A percentile compares a stretch with the other conserved stretches of the same genome.
Conservation (phyloP, 2,329 filamentous ascomycete species). For the Colletotrichum nymphaeae region DNA sequence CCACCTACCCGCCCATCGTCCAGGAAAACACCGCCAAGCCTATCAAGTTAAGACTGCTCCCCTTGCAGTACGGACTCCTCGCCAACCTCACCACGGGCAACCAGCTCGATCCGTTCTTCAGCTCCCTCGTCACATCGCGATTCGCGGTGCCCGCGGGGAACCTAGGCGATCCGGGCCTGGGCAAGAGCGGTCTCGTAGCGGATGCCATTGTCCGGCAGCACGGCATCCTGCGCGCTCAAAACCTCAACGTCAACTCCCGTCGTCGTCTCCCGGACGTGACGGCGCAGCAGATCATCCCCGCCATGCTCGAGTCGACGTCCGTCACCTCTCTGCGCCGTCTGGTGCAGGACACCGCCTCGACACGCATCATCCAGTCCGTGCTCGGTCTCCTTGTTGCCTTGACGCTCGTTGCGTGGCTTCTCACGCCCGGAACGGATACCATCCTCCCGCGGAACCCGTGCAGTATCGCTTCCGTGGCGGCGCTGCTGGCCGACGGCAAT, state of each 20-base stretch:
- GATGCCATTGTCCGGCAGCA: conserved; percentile 50
- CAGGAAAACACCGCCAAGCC: conserved; percentile 39
- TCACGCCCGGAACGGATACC: conserved; percentile 38
- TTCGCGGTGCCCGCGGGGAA: conserved; percentile 43
- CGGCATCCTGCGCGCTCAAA: conserved; percentile 49
- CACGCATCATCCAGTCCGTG: conserved; percentile 47
- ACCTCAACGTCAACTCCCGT: conserved; percentile 41
- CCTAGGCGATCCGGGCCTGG: conserved; percentile 39
- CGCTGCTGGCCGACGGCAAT: conserved; percentile 51
- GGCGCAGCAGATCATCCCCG: conserved; percentile 22
- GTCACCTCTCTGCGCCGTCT: conserved; percentile 36
- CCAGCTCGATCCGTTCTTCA: conserved; percentile 50
- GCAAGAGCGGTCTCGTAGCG: conserved; percentile 37
- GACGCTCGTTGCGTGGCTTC: conserved; percentile 43
- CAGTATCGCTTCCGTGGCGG: conserved; percentile 50
- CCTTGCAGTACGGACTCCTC: conserved; percentile 45
- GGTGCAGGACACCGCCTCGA: conserved; percentile 46
- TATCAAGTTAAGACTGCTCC: conserved; percentile 39
- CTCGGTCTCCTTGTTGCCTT: conserved; percentile 43
- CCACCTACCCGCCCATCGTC: conserved; percentile 41
- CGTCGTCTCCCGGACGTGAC: conserved; percentile 33
- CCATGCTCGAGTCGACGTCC: conserved; percentile 28
- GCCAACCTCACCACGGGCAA: conserved; percentile 41
- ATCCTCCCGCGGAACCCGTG: conserved; percentile 45
- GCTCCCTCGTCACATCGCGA: conserved; percentile 46